Percentiles rank a stretch among this genome's conserved stretches.
Conservation (phyloP, 169 alveolate genomes). For the Fabrea salina region DNA sequence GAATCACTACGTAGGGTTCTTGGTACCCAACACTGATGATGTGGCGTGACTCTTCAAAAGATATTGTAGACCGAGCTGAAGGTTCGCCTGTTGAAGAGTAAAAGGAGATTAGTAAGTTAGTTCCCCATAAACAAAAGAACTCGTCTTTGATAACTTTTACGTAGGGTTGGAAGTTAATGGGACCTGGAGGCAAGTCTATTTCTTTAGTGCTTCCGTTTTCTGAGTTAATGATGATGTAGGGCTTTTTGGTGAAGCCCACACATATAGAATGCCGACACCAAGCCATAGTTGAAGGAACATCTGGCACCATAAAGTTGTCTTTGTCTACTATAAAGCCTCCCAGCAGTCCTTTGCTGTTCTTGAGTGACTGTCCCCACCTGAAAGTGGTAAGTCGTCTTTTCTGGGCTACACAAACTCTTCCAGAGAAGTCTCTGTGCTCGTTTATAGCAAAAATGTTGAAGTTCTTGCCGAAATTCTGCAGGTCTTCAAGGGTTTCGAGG, state of each 20-base stretch:
- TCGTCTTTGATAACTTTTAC: slow-evolving; percentile 21
- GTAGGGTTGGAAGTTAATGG: slow-evolving; percentile 14
- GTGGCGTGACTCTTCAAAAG: background rate
- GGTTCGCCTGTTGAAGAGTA: slow-evolving; percentile 5
- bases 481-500: slow-evolving; percentile 22
- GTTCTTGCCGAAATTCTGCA: slow-evolving; percentile 27
- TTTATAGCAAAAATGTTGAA: slow-evolving; percentile 10
- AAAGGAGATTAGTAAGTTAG: background rate
- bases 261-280: slow-evolving; percentile 1
- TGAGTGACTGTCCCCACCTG: background rate
- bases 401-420: slow-evolving; percentile 24
- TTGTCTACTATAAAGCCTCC: slow-evolving; percentile 10
- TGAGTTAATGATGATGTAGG: slow-evolving; percentile 24
- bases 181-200: background rate
- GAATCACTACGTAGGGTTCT: slow-evolving; percentile 4
- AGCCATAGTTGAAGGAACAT: slow-evolving; percentile 7
- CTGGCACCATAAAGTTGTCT: slow-evolving; percentile 1
- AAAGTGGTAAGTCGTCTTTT: background rate
- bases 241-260: slow-evolving; percentile 9
- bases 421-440: background rate
- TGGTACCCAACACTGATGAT: slow-evolving; percentile 4
- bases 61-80: slow-evolving; percentile 18
- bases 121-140: slow-evolving; percentile 31
- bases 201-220: background rate
- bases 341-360: background rate